Evolutionary conservation across 106 monocot genomes (phyloP).

Genomic region (Dendrobium huoshanense): DNA sequence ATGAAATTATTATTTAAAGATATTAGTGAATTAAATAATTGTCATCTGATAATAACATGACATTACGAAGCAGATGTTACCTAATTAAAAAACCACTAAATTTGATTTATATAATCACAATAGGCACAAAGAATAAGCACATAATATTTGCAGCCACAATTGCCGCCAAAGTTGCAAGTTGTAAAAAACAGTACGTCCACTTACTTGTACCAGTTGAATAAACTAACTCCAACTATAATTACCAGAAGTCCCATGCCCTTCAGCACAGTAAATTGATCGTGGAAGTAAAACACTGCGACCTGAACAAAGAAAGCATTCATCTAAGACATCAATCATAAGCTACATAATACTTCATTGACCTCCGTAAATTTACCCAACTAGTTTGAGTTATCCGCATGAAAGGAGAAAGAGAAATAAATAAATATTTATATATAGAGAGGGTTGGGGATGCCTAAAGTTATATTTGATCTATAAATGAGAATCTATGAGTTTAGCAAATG

Average conservation of each 20-base stretch:
- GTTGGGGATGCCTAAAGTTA: too few relatives aligned
- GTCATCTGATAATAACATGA: neutral
- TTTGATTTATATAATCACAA: neutral
- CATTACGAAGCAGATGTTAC: neutral
- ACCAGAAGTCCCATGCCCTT: slow-evolving; percentile 73
- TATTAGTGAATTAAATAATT: neutral
- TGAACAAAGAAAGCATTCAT: slow-evolving; percentile 15
- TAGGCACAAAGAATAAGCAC: neutral
- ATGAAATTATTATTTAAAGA: too few relatives aligned
- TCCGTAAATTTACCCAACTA: neutral
- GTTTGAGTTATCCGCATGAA: neutral
- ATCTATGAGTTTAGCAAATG: too few relatives aligned
- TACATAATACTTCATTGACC: neutral
- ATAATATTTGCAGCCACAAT: neutral
- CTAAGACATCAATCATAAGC: slow-evolving; percentile 3
- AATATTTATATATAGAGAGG: too few relatives aligned
- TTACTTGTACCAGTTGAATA: slow-evolving; percentile 99
- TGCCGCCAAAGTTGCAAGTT: neutral
- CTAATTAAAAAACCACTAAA: neutral
- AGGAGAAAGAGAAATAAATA: too few relatives aligned
- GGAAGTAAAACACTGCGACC: slow-evolving; percentile 91
- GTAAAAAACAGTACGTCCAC: slow-evolving; percentile 15
- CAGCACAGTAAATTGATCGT: slow-evolving; percentile 80
- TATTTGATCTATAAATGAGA: too few relatives aligned
- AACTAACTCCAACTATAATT: slow-evolving; percentile 81